A percentile compares a stretch with the other conserved stretches of the same genome.
Conservation (phyloP, 257 asterid species). For the Gynochthodes officinalis region DNA sequence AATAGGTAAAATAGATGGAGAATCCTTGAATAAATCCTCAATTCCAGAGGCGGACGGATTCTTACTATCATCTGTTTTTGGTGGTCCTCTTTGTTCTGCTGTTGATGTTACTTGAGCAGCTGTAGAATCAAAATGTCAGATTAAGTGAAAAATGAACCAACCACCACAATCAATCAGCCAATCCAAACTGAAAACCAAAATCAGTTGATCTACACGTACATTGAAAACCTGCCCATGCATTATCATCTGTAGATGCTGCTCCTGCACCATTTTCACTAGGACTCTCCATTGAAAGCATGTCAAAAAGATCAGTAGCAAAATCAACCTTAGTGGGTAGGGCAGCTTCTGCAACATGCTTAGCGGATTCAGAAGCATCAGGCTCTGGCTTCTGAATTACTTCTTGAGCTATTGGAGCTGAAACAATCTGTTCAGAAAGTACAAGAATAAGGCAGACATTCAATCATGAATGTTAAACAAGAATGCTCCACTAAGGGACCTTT, state of each 20-base stretch:
- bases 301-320: conserved; percentile 87
- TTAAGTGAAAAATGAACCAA: conserved; percentile 2
- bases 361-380: conserved; percentile 46
- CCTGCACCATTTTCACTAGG: conserved; percentile 53
- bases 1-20: conserved; percentile 57
- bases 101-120: conserved; percentile 70
- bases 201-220: conserved; percentile 45
- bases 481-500: not conserved
- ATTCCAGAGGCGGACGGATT: conserved; percentile 54
- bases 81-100: conserved; percentile 36
- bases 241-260: conserved; percentile 63
- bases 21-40: conserved; percentile 77
- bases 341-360: conserved; percentile 43
- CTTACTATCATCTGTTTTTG: conserved; percentile 41
- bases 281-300: conserved; percentile 76
- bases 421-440: conserved; percentile 48
- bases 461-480: too few species aligned
- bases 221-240: conserved; percentile 92
- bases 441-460: conserved; percentile 11
- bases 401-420: conserved; percentile 50
- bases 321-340: conserved; percentile 70
- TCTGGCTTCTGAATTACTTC: conserved; percentile 55
- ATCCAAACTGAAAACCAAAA: conserved; percentile 10
- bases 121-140: conserved; percentile 36
- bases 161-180: conserved; percentile 10